These are phyloP conservation scores for Dalbergia oliveri DNA, from an alignment of 306 rosid species.

Conservation along the genomic window DNA sequence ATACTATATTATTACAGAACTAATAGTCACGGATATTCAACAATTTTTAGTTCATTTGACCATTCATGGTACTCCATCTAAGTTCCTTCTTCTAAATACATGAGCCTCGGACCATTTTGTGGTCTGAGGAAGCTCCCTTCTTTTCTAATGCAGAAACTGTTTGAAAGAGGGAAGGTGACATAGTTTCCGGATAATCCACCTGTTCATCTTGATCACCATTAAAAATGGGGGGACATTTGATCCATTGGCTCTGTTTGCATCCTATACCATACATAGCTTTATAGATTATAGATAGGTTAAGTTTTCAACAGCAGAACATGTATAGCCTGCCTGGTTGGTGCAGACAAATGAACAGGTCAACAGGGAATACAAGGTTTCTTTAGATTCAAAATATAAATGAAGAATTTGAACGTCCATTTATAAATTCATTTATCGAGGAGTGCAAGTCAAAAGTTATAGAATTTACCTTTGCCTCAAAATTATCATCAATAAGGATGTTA, in stretches of 20 bases:
- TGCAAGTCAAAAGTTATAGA: conserved; percentile 11
- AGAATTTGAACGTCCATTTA: conserved; percentile 8
- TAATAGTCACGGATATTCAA: background rate
- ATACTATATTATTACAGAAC: background rate
- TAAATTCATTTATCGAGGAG: background rate
- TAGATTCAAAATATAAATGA: background rate
- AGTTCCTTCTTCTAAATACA: conserved; percentile 4
- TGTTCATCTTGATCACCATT: conserved; percentile 18
- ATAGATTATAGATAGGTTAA: background rate
- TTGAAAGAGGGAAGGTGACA: background rate
- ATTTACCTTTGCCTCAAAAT: conserved; percentile 67
- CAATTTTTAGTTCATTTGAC: conserved; percentile 8
- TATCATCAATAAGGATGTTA: conserved; percentile 67
- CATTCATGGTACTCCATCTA: conserved; percentile 5
- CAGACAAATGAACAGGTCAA: background rate
- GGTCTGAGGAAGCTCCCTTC: background rate
- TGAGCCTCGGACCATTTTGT: background rate
- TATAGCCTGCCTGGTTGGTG: conserved; percentile 2
- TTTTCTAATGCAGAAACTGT: background rate
- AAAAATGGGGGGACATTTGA: background rate
- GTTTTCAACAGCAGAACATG: background rate
- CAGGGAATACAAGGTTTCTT: conserved; percentile 10
- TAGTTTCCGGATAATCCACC: background rate
- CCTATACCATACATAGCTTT: background rate
- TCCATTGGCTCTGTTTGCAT: conserved; percentile 14